Base-by-base conservation (phyloP, 2,329 filamentous ascomycete genomes). In the Chaetothyriales sp. region DNA sequence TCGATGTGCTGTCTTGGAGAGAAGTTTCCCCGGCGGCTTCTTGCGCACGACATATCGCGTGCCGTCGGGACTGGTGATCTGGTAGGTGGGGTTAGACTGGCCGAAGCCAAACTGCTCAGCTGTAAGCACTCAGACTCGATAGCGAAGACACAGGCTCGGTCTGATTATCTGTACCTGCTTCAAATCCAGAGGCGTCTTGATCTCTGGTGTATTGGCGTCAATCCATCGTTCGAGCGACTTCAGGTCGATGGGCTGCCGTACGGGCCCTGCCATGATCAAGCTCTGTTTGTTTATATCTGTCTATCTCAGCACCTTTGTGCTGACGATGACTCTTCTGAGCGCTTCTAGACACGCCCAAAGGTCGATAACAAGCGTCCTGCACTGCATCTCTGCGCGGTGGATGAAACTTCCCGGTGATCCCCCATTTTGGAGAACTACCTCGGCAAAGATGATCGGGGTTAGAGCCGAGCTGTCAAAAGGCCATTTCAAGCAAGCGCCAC, bases 51-150 rank as follows among this genome's bases (percentile, higher is more conserved):
- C 92, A 70, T 83, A 95, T 65, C 82, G 81, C 60, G 73, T 68
- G 49, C 82, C 80, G 65, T 81, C 75, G 58, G 80, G 75, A 49
- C 82, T 82, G 15, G 82, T 94, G 64, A 97, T 76, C 64, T 90
- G 87, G 71, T 97, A 98, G 2, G 92, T 98, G 45, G 92, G 92
- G 67, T 97, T 98, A 53, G 88, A 95, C 71, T 97, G 92, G 54
- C 92, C 92, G 67, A 94, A 97, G 62, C 89, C 88, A 66, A 97
- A 98, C 86, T 97, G 63, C 37, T 5, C 22, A 40, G 33, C 10
- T 40, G 33, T 40, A 15, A 40, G 33, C 33, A 15, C 10, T 13
- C 33, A 40, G 33, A 15, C 33, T 40, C 33, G 10, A 15, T 2
- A 4, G 33, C 33, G 10, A 40, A 15, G 10, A 15, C 33, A 40